Percentiles rank a stretch among this genome's conserved stretches.
phyloP scores from a whole-genome alignment of 1,284 basidiomycete species.

The Schizopora paradoxa region DNA sequence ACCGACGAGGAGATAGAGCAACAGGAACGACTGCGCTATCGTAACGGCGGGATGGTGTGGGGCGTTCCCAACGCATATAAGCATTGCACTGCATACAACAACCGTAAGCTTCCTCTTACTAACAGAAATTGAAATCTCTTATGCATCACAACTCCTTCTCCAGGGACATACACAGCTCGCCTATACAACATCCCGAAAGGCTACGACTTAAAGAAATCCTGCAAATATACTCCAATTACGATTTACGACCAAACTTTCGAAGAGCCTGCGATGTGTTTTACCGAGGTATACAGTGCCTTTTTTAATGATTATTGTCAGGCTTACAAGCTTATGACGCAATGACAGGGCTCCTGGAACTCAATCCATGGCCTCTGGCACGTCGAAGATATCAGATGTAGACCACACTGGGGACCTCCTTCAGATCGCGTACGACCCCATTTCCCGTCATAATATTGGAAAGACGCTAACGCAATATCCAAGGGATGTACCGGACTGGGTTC shows the following conservation, averaged over 20 bases:
- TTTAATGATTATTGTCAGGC: no score
- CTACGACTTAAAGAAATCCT: conserved; percentile 3
- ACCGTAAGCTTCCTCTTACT: conserved; percentile 1
- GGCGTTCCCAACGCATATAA: background rate
- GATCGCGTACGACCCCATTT: conserved; percentile 1
- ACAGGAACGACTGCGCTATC: no score
- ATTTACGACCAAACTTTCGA: conserved; percentile 5
- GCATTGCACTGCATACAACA: conserved; percentile 6
- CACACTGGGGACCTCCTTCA: conserved; percentile 7
- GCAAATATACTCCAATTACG: conserved; percentile 2
- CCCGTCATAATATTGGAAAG: background rate
- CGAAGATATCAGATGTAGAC: conserved; percentile 2
- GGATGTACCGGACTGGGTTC: conserved; percentile 1
- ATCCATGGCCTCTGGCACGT: conserved; percentile 3
- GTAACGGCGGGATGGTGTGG: conserved; percentile 3
- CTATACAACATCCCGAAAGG: background rate
- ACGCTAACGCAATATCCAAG: background rate
- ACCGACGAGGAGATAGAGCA: no score
- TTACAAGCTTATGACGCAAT: background rate
- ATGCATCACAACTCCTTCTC: background rate
- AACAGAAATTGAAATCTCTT: background rate
- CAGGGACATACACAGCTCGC: conserved; percentile 4
- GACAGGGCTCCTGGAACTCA: background rate
- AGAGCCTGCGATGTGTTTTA: conserved; percentile 2
- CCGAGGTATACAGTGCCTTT: background rate